Evolutionary conservation across 805 yeast species (phyloP), one percentile per base, ranked within the genome.

Genomic region (Pichia scutulata): DNA sequence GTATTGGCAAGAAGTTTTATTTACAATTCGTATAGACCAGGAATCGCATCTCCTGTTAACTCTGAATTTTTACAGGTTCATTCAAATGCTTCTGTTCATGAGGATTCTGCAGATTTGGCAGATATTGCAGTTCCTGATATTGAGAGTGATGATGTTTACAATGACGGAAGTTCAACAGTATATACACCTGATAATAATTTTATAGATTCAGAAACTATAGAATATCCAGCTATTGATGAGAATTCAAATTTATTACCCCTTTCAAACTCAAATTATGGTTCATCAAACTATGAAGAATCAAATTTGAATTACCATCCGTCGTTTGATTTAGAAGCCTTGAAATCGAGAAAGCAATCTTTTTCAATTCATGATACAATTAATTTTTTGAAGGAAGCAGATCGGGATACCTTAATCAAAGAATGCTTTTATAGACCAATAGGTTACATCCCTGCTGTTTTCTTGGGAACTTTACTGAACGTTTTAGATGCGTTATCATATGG

Each of bases 401-500:
- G 52, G 25, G 53, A 59, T 14, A 59, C 62, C 2, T 25, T 64
- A 1, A 13, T 63, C 2, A 42, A 52, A 4, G 60, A 65, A 43
- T 59, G 64, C 36, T 7, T 69, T 14, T 49, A 65, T 1, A 68
- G 65, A 51, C 82, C 84, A 1, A 54, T 75, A 3, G 55, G 67
- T 12, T 80, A 75, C 59, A 47, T 81, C 3, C 98, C 99, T 0
- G 84, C 96, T 0, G 96, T 90, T 4, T 76, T 89, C 39, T 68
- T 93, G 41, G 99, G 99, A 1, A 72, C 89, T 0, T 68, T 93
- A 43, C 72, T 93, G 42, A 93, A 93, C 63, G 84, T 93, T 43
- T 75, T 93, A 45, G 99, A 93, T 66, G 99, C 95, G 0, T 73
- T 93, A 45, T 88, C 96, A 0, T 93, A 93, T 65, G 99, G 99